Percentiles rank a stretch among this genome's conserved stretches.
These are phyloP conservation scores for Scolecobasidium constrictum DNA, from an alignment of 2,329 filamentous ascomycete genomes.

Conservation along the genomic window DNA sequence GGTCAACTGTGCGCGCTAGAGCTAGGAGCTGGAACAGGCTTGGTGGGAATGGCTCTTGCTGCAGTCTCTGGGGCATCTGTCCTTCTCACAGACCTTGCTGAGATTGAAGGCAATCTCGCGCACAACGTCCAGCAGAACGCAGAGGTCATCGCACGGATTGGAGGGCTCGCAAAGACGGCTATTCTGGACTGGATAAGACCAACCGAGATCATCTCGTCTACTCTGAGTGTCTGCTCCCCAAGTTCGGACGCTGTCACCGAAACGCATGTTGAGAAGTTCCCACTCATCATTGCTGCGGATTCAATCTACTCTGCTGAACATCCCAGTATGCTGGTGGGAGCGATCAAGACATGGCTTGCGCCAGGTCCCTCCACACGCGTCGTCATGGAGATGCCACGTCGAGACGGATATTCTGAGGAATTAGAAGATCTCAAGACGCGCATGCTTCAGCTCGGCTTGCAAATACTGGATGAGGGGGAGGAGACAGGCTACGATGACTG, in stretches of 20 bases:
- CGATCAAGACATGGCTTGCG: constrained; percentile 58
- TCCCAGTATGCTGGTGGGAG: constrained; percentile 59
- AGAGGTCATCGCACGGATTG: constrained; percentile 40
- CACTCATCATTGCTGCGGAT: constrained; percentile 72
- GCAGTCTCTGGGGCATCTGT: constrained; percentile 57
- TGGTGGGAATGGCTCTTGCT: constrained; percentile 81
- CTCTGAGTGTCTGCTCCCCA: not conserved
- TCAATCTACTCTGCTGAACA: constrained; percentile 80
- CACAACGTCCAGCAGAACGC: constrained; percentile 60
- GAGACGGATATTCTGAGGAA: constrained; percentile 57
- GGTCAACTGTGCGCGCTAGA: constrained; percentile 46
- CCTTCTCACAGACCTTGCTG: constrained; percentile 69
- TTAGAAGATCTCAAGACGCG: constrained; percentile 49
- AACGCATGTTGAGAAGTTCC: constrained; percentile 18
- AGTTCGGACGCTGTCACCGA: not conserved
- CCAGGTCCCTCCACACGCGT: constrained; percentile 48
- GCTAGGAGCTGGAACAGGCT: constrained; percentile 78
- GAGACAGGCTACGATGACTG: constrained; percentile 65
- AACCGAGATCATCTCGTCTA: constrained; percentile 25
- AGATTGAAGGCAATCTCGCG: constrained; percentile 73
- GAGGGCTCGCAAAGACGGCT: constrained; percentile 50
- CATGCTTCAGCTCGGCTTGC: constrained; percentile 46
- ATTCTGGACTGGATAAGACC: constrained; percentile 65
- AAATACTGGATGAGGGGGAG: constrained; percentile 47
- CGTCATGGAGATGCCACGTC: constrained; percentile 69